Evolutionary conservation across 2,329 filamentous ascomycete species (phyloP).

Genomic region (Berkeleyomyces rouxiae): DNA sequence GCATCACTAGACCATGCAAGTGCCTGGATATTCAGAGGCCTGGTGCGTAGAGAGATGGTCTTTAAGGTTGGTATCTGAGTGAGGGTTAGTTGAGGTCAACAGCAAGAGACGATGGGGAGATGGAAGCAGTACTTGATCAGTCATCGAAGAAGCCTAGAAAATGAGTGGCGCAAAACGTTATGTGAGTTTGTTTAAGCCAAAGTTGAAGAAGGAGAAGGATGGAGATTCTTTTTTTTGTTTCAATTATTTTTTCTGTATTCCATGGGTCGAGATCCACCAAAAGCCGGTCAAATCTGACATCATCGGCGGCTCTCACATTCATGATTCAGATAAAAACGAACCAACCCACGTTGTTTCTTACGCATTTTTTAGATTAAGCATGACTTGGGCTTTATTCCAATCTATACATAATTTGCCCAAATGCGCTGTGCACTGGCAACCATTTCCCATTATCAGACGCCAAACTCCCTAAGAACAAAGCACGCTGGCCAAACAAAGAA

Average conservation of each 20-base stretch:
- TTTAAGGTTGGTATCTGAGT: conserved; percentile 30
- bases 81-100: not conserved
- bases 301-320: not conserved
- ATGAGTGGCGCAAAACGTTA: not conserved
- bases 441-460: not conserved
- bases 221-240: not conserved
- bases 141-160: not conserved
- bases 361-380: no score
- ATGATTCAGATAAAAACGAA: no score
- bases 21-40: conserved; percentile 28
- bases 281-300: not conserved
- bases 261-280: not conserved
- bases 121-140: conserved; percentile 4
- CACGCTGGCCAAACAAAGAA: not conserved
- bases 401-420: no score
- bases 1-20: conserved; percentile 39
- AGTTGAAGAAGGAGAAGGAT: not conserved
- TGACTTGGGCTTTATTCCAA: no score
- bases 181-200: not conserved
- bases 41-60: conserved; percentile 26
- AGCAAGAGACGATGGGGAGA: no score
- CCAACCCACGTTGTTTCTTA: no score
- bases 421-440: not conserved
- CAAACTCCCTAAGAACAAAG: not conserved
- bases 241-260: not conserved